Evolutionary conservation across 805 yeast genomes (phyloP).

Genomic region (Starmerella stigmatis): DNA sequence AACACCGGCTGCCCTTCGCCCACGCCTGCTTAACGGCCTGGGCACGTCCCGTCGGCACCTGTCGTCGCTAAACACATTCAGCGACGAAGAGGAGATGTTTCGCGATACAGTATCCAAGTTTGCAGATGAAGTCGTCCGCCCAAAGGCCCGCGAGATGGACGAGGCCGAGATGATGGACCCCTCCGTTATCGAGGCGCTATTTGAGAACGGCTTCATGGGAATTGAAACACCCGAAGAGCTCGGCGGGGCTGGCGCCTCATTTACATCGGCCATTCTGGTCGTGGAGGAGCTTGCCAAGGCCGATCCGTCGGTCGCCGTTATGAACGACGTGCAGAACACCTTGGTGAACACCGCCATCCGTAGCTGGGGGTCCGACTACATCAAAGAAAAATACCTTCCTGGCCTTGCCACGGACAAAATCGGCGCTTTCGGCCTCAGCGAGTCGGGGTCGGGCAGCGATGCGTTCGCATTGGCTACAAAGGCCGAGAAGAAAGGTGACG

Average conservation of each 20-base stretch:
- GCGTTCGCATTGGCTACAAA: constrained; percentile 36
- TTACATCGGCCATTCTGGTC: constrained; percentile 37
- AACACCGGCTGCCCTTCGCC: too few species aligned
- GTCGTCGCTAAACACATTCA: constrained; percentile 29
- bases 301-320: constrained; percentile 35
- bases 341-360: constrained; percentile 36
- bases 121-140: constrained; percentile 34
- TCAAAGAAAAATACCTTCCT: constrained; percentile 35
- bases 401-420: constrained; percentile 31
- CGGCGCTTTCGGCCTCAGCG: constrained; percentile 36
- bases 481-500: constrained; percentile 34
- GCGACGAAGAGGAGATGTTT: constrained; percentile 37
- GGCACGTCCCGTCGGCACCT: too few species aligned
- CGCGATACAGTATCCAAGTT: constrained; percentile 34
- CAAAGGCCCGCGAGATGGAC: constrained; percentile 33
- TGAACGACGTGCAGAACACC: constrained; percentile 40
- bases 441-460: constrained; percentile 36
- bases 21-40: too few species aligned
- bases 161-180: constrained; percentile 26
- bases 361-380: constrained; percentile 32
- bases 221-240: constrained; percentile 39
- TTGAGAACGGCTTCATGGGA: constrained; percentile 38
- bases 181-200: constrained; percentile 19
- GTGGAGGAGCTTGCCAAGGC: constrained; percentile 39
- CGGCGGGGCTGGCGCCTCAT: constrained; percentile 39